phyloP scores from a whole-genome alignment of 306 rosid species.

The Quercus wislizeni region DNA sequence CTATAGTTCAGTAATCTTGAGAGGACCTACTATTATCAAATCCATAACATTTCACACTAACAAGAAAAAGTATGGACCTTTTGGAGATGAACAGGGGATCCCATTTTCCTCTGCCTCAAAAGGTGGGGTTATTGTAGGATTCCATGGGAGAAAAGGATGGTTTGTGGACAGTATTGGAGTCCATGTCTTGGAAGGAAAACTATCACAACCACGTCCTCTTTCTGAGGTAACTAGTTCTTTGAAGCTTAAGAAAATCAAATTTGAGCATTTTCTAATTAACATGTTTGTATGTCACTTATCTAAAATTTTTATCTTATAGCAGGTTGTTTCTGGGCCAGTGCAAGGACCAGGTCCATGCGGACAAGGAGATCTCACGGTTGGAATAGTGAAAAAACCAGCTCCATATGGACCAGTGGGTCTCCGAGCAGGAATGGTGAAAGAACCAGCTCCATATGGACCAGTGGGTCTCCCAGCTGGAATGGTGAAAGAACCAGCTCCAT shows the following conservation, averaged over 20 bases:
- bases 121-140: conserved; percentile 75
- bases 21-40: conserved; percentile 64
- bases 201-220: conserved; percentile 28
- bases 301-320: too few species aligned
- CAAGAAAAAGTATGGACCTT: conserved; percentile 58
- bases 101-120: conserved; percentile 52
- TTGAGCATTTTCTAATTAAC: neutral
- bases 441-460: conserved; percentile 19
- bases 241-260: too few species aligned
- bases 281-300: neutral
- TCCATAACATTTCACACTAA: conserved; percentile 78
- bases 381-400: conserved; percentile 48
- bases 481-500: too few species aligned
- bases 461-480: too few species aligned
- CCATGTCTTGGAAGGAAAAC: conserved; percentile 65
- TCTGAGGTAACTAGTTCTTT: conserved; percentile 12
- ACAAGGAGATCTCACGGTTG: conserved; percentile 39
- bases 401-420: conserved; percentile 69
- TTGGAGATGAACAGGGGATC: conserved; percentile 73
- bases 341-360: conserved; percentile 79
- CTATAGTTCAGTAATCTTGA: conserved; percentile 62
- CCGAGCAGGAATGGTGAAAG: too few species aligned
- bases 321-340: too few species aligned
- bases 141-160: conserved; percentile 78
- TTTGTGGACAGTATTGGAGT: conserved; percentile 82